Base-by-base conservation (phyloP, 768 basidiomycete genomes). In the Rossbeevera mucosa region DNA sequence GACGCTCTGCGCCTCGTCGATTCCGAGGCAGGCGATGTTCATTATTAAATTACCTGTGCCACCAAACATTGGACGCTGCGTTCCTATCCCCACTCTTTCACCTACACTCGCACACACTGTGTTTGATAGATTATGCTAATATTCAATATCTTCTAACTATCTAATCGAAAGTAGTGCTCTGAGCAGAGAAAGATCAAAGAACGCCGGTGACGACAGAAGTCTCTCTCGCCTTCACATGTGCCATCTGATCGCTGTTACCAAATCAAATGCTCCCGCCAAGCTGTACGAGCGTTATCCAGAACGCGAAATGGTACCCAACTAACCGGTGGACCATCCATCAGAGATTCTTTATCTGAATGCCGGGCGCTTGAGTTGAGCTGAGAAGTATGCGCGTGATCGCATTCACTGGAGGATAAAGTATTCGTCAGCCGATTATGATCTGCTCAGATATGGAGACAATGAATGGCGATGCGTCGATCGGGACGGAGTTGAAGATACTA, bases 351-450 rank as follows among this genome's bases (percentile, higher is more conserved):
- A 96, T 80, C 61, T 81, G 86, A 67, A 96, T 94, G 14, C 89
- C 88, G n/a, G 93, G 94, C 16, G 91, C 91, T 60, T 86, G 86
- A 25, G 80, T 80, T 22, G 92, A 88, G 67, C 91, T 94, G 36
- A 96, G 79, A 61, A 91, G 76, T 21, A 94, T 87, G 58, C 83
- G 84, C n/a, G 74, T 77, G 63, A 96, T 90, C 8, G 83, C 75
- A 31, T 85, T 91, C 47, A 83, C 88, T 90, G 28, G 11, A 46
- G 30, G 31, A 33, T 9, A 36, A 11, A 44, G 22, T 36, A 16
- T 30, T 44, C 45, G 26, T 67, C 50, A 61, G 53, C 55, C 42
- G 53, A 45, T 38, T 44, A 44, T 50, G 25, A 47, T 33, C 28
- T 30, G 8, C 46, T 45, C 30, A 16, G 51, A 36, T 45, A 29